Evolutionary conservation across 108 stramenopile species (phyloP).

Genomic region (Thalassiosira profunda): DNA sequence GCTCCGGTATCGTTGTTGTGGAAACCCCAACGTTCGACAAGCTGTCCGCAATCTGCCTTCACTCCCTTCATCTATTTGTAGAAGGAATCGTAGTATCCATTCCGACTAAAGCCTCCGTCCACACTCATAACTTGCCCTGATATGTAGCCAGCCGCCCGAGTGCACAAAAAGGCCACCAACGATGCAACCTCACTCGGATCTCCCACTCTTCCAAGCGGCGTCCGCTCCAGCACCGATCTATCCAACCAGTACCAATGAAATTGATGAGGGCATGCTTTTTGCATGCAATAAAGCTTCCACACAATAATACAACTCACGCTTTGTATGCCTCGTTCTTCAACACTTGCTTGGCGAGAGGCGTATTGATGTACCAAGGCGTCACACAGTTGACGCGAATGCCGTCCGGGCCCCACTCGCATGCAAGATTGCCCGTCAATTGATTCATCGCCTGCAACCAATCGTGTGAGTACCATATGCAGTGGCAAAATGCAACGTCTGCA

Average conservation of each 20-base stretch:
- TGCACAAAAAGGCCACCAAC: constrained; percentile 91
- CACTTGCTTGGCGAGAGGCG: constrained; percentile 86
- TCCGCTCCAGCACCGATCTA: constrained; percentile 68
- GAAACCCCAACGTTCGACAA: too few relatives aligned
- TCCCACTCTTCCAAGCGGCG: constrained; percentile 81
- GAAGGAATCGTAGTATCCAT: constrained; percentile 70
- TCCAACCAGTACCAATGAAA: too few relatives aligned
- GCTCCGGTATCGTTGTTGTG: too few relatives aligned
- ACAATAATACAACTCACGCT: constrained; percentile 29
- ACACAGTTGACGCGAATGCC: constrained; percentile 94
- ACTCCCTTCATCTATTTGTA: too few relatives aligned
- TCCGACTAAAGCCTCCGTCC: constrained; percentile 93
- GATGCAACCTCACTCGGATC: constrained; percentile 87
- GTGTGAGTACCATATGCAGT: too few relatives aligned
- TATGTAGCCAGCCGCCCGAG: constrained; percentile 91
- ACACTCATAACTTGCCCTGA: constrained; percentile 96
- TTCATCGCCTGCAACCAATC: too few relatives aligned
- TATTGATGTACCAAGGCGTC: constrained; percentile 91
- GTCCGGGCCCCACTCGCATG: constrained; percentile 89
- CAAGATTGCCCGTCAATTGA: constrained; percentile 92
- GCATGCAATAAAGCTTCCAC: too few relatives aligned
- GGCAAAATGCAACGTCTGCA: too few relatives aligned
- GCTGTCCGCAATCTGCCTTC: too few relatives aligned
- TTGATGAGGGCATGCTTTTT: too few relatives aligned
- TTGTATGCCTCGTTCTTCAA: constrained; percentile 80